Base-by-base conservation (phyloP, 306 rosid species). In the Hylodesmum podocarpum region DNA sequence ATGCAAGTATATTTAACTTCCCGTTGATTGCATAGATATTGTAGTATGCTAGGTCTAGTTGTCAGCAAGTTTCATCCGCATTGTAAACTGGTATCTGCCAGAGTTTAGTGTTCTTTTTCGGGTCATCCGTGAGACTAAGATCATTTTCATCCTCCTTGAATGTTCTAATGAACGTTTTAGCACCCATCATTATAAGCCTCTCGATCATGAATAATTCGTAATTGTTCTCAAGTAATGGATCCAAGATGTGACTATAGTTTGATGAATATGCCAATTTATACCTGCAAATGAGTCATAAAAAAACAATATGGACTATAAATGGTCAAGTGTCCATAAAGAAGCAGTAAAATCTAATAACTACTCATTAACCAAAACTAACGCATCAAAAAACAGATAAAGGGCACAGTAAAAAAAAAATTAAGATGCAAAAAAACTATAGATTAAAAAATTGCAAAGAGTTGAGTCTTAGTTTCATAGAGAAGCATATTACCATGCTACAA, bases 191-290 rank as follows among this genome's bases (percentile, higher is more conserved):
- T 63, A 96, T 84, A 47, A 91, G 88, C 88, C 97, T 87, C 90
- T 96, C 99, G 33, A 92, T 80, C 94, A 96, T 89, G 91, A 92
- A 96, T 79, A 92, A 76, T 62, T 96, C 85, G 82, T 96, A 92
- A 51, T 96, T 96, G 89, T 80, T 78, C 82, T 78, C 78, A 70
- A 78, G 33, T 16, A 90, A 40, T 2, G 89, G 91, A 46, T 87
- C 95, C 78, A 94, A 77, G 27, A 94, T 82, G 46, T 77, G 66
- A 82, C 98, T 94, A 41, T 77, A 94, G 67, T 94, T 91, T 43
- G 91, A 91, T 16, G 98, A 86, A 75, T 87, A 92, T 19, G 93
- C 92, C 88, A 90, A 43, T 76, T 79, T 85, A 81, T 94, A 94
- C 87, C 98, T 94, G 94, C 82, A 80, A 78, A 68, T 25, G 59